Conservation (phyloP, 805 yeast genomes). For the Debaryomyces hansenii region DNA sequence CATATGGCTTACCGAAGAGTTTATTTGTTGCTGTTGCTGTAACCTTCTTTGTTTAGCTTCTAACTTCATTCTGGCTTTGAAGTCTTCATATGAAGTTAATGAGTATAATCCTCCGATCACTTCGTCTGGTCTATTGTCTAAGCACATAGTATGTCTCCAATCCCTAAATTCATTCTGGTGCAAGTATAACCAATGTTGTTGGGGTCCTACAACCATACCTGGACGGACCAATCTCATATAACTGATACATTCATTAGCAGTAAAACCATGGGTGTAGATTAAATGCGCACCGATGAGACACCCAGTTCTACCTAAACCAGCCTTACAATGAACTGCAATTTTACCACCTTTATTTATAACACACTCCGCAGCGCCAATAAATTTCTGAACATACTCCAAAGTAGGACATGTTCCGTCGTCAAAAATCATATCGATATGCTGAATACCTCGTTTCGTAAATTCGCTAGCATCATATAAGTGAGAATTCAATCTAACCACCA, state of each 20-base stretch:
- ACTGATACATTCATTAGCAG: conserved; percentile 95
- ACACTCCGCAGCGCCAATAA: conserved; percentile 93
- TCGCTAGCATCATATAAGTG: conserved; percentile 84
- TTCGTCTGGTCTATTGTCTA: conserved; percentile 66
- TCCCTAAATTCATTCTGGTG: conserved; percentile 96
- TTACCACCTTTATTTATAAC: conserved; percentile 84
- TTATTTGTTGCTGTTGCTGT: conserved; percentile 31
- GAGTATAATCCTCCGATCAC: conserved; percentile 68
- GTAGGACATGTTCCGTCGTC: conserved; percentile 99
- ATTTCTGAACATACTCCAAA: conserved; percentile 86
- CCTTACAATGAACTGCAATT: conserved; percentile 98
- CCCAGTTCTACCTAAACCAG: conserved; percentile 97
- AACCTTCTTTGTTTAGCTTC: conserved; percentile 39
- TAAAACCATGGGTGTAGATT: conserved; percentile 94
- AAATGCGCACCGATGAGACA: conserved; percentile 96
- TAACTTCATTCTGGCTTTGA: conserved; percentile 51
- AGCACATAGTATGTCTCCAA: conserved; percentile 90
- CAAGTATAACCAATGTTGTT: conserved; percentile 96
- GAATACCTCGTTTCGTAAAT: conserved; percentile 78
- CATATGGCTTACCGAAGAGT: conserved; percentile 29
- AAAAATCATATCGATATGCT: conserved; percentile 92
- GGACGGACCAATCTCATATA: conserved; percentile 96
- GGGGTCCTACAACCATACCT: conserved; percentile 99
- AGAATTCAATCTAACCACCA: conserved; percentile 90
- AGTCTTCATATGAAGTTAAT: conserved; percentile 60